phyloP scores from a whole-genome alignment of 2,329 filamentous ascomycete genomes.

The Hypoxylon rubiginosum region DNA sequence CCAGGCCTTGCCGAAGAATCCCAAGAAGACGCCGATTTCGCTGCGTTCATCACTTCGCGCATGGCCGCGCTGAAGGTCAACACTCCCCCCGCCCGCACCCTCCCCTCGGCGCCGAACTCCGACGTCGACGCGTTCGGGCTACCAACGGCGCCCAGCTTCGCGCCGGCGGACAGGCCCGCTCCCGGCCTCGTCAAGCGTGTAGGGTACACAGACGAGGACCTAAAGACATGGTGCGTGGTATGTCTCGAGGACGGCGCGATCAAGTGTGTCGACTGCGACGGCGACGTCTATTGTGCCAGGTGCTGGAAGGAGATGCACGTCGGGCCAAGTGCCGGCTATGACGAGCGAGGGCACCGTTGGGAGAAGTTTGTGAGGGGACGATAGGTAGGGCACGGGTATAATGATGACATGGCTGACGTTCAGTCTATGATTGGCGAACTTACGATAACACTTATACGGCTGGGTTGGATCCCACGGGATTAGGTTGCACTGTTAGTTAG shows the following conservation, averaged over 20 bases:
- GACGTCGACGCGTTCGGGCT: constrained; percentile 57
- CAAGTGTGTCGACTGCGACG: constrained; percentile 78
- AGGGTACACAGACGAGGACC: constrained; percentile 76
- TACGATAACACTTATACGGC: not conserved
- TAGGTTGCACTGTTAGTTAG: not conserved
- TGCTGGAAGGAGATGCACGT: constrained; percentile 89
- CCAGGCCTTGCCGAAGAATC: constrained; percentile 30
- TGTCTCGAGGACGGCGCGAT: constrained; percentile 84
- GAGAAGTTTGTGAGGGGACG: constrained; percentile 65
- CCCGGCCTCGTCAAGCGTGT: constrained; percentile 57
- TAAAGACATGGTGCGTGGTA: constrained; percentile 83
- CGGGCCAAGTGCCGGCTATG: constrained; percentile 75
- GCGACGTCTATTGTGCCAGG: constrained; percentile 78
- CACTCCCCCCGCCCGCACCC: constrained; percentile 29
- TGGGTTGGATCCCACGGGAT: not conserved
- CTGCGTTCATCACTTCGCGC: constrained; percentile 64
- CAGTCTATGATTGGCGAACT: constrained; percentile 2
- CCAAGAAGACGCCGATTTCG: constrained; percentile 54
- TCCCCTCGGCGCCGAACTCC: constrained; percentile 49
- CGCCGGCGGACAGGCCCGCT: constrained; percentile 58
- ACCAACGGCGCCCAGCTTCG: constrained; percentile 64
- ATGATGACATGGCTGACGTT: constrained; percentile 6
- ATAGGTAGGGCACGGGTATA: not conserved
- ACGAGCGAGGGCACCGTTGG: constrained; percentile 78
- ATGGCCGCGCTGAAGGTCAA: constrained; percentile 65